A percentile compares a stretch with the other conserved stretches of the same genome.
Evolutionary conservation across 75 land plant genomes (phyloP).

Genomic region (Azolla pinnata): DNA sequence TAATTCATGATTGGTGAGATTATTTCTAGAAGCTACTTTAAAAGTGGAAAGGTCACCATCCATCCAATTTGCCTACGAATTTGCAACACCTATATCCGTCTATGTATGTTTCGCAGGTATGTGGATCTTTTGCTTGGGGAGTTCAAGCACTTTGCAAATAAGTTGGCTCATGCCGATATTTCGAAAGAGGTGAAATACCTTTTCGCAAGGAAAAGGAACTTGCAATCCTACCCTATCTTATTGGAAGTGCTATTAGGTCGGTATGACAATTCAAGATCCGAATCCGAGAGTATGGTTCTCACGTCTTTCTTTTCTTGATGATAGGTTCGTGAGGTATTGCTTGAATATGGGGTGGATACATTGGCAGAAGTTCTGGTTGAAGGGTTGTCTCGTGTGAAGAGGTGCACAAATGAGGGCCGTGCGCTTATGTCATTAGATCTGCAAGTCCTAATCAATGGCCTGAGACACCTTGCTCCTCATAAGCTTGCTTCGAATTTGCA

Average conservation of each 20-base stretch:
- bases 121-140: conserved; percentile 91
- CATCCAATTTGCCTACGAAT: too few species aligned
- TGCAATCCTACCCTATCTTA: too few species aligned
- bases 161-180: conserved; percentile 66
- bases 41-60: too few species aligned
- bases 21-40: too few species aligned
- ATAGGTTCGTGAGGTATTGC: conserved; percentile 69
- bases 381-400: conserved; percentile 80
- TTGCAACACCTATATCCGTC: too few species aligned
- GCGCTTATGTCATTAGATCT: conserved; percentile 94
- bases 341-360: conserved; percentile 77
- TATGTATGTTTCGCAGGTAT: conserved; percentile 41
- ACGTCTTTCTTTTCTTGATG: background rate
- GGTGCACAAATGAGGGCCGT: conserved; percentile 94
- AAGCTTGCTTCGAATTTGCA: conserved; percentile 69
- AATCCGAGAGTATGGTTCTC: too few species aligned
- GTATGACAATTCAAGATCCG: too few species aligned
- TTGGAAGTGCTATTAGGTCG: too few species aligned
- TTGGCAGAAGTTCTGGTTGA: conserved; percentile 78
- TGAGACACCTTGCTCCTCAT: conserved; percentile 65
- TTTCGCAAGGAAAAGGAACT: too few species aligned
- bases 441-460: conserved; percentile 93
- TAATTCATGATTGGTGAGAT: too few species aligned
- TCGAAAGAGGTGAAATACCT: conserved; percentile 87
- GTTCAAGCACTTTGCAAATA: conserved; percentile 83